A percentile compares a stretch with the other conserved stretches of the same genome.
These are phyloP conservation scores for Spirogloea muscicola DNA, from an alignment of 139 green algal genomes.

Conservation along the genomic window DNA sequence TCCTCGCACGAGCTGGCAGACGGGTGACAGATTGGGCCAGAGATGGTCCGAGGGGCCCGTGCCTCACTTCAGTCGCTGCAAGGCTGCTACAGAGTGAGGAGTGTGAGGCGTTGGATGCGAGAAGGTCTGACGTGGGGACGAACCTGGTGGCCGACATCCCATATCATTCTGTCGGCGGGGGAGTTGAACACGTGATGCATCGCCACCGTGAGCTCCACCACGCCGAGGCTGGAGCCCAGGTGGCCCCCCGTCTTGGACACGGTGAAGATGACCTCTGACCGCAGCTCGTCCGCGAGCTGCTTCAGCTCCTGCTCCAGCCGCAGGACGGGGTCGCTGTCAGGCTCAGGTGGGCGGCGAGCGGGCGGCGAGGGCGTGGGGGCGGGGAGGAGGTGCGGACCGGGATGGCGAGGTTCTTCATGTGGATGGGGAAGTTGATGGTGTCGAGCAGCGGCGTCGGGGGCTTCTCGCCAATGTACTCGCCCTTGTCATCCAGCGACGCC, in stretches of 20 bases:
- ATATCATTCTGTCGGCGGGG: constrained; percentile 94
- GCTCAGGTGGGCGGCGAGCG: not conserved
- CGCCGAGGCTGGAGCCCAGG: constrained; percentile 86
- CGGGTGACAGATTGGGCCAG: no score
- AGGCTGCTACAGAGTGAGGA: no score
- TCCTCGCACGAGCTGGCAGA: no score
- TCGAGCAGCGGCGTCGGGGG: constrained; percentile 90
- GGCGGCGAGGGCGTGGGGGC: not conserved
- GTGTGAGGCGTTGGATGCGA: no score
- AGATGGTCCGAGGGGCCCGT: no score
- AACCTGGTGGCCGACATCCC: constrained; percentile 82
- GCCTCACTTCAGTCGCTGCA: no score
- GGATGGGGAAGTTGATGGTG: constrained; percentile 94
- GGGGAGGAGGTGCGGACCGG: no score
- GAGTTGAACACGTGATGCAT: constrained; percentile 97
- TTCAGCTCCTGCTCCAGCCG: constrained; percentile 64
- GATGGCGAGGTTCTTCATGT: constrained; percentile 95
- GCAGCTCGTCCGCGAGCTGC: constrained; percentile 93
- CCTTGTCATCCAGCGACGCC: constrained; percentile 21
- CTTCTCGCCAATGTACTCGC: constrained; percentile 47
- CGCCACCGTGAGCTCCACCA: constrained; percentile 96
- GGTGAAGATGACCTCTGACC: constrained; percentile 89
- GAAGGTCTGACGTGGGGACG: no score
- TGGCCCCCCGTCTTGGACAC: constrained; percentile 90
- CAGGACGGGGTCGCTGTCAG: not conserved